Conservation (phyloP, 768 basidiomycete species). For the Pulveroboletus sp. region DNA sequence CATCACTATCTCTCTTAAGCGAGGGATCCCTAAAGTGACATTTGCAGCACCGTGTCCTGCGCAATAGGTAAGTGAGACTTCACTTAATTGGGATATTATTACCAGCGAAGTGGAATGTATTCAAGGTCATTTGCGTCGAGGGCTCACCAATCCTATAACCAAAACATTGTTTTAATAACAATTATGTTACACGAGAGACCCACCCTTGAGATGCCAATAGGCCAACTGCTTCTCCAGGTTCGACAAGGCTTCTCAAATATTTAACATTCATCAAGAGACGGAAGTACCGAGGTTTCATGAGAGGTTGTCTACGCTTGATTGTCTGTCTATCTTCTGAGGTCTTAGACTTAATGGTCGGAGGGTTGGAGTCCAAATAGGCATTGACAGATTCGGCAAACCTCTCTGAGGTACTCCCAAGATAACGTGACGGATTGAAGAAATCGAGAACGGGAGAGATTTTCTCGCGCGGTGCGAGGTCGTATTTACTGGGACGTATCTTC, state of each 20-base stretch:
- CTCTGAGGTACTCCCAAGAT: constrained; percentile 90
- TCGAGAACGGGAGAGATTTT: constrained; percentile 71
- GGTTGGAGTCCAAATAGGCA: constrained; percentile 74
- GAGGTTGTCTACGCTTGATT: constrained; percentile 44
- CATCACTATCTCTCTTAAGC: constrained; percentile 98
- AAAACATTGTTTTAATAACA: constrained; percentile 3
- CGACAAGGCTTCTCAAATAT: constrained; percentile 89
- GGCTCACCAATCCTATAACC: constrained; percentile 86
- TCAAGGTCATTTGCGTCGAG: constrained; percentile 99
- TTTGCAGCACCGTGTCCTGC: constrained; percentile 97
- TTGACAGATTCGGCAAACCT: constrained; percentile 79
- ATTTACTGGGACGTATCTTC: constrained; percentile 38
- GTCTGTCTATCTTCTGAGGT: constrained; percentile 36
- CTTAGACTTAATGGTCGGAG: constrained; percentile 45
- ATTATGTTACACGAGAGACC: constrained; percentile 21
- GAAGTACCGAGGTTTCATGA: constrained; percentile 58
- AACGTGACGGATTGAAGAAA: constrained; percentile 70
- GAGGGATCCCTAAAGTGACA: constrained; percentile 98
- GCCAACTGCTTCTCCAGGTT: constrained; percentile 98
- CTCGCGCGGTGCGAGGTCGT: constrained; percentile 48
- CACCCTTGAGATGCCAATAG: constrained; percentile 96
- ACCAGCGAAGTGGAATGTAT: constrained; percentile 99
- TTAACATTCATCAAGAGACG: constrained; percentile 82
- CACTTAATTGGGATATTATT: constrained; percentile 12
- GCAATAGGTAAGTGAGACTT: constrained; percentile 4